Evolutionary conservation across 2,329 filamentous ascomycete species (phyloP).

Genomic region (Calonectria hongkongensis): DNA sequence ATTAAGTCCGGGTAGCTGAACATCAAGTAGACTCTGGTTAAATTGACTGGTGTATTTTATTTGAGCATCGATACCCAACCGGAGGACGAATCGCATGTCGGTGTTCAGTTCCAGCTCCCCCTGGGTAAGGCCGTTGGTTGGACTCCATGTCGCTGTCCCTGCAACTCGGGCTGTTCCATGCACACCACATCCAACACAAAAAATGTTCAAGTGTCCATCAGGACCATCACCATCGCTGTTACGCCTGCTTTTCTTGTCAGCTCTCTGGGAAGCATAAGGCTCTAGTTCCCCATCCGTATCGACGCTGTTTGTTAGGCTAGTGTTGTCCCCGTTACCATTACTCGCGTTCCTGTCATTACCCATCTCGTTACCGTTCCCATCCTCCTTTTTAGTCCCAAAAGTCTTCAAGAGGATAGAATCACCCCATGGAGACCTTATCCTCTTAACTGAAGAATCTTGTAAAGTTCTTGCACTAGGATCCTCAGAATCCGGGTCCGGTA

Average conservation of each 20-base stretch:
- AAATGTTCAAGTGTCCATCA: not conserved
- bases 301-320: not conserved
- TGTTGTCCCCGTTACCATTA: not conserved
- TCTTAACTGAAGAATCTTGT: not conserved
- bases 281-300: not conserved
- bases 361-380: no score
- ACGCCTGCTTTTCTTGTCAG: not conserved
- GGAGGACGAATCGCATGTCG: not conserved
- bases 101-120: not conserved
- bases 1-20: not conserved
- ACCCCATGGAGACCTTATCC: not conserved
- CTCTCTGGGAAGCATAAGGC: not conserved
- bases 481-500: not conserved
- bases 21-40: not conserved
- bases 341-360: not conserved
- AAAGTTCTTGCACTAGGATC: not conserved
- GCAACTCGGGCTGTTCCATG: not conserved
- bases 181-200: not conserved
- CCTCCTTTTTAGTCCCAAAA: not conserved
- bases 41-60: not conserved
- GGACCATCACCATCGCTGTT: not conserved
- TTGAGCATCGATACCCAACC: not conserved
- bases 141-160: not conserved
- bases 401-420: not conserved
- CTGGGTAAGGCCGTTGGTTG: not conserved